Conservation (phyloP, 768 basidiomycete genomes). For the Tulasnella sp. region DNA sequence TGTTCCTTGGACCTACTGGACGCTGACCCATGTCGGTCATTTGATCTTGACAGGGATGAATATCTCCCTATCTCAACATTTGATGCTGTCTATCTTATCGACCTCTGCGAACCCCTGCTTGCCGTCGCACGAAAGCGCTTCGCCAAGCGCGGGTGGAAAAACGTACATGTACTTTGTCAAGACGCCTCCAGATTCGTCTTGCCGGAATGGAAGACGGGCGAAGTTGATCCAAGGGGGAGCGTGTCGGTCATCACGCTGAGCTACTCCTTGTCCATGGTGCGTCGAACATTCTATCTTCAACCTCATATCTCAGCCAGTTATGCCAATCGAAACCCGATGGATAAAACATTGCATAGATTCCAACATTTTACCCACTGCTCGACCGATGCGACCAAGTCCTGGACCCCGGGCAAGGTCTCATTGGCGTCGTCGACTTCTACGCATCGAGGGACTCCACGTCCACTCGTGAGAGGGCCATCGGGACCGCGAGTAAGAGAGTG, state of each 20-base stretch:
- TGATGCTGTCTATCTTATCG: constrained; percentile 59
- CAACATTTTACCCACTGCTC: constrained; percentile 51
- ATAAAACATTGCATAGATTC: too few species aligned
- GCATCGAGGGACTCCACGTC: constrained; percentile 46
- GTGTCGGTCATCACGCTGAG: constrained; percentile 36
- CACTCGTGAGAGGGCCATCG: constrained; percentile 49
- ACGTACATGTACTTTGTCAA: constrained; percentile 59
- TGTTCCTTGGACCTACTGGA: too few species aligned
- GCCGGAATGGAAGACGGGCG: constrained; percentile 41
- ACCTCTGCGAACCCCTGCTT: constrained; percentile 60
- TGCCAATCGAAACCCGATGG: too few species aligned
- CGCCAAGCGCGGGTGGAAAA: constrained; percentile 54
- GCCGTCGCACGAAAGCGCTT: constrained; percentile 61
- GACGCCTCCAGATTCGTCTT: constrained; percentile 58
- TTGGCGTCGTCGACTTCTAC: constrained; percentile 68
- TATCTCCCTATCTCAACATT: constrained; percentile 46
- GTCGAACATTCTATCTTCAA: too few species aligned
- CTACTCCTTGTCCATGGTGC: constrained; percentile 35
- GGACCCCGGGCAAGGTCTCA: constrained; percentile 44
- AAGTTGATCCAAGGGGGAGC: constrained; percentile 41
- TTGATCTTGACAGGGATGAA: neutral
- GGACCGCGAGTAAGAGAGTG: constrained; percentile 48
- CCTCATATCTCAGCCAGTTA: neutral
- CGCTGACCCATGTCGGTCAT: too few species aligned
- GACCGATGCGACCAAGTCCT: constrained; percentile 59